Evolutionary conservation across 495 filamentous ascomycete genomes (phyloP), one percentile per base, ranked within the genome.

Genomic region (Neurospora sp.): DNA sequence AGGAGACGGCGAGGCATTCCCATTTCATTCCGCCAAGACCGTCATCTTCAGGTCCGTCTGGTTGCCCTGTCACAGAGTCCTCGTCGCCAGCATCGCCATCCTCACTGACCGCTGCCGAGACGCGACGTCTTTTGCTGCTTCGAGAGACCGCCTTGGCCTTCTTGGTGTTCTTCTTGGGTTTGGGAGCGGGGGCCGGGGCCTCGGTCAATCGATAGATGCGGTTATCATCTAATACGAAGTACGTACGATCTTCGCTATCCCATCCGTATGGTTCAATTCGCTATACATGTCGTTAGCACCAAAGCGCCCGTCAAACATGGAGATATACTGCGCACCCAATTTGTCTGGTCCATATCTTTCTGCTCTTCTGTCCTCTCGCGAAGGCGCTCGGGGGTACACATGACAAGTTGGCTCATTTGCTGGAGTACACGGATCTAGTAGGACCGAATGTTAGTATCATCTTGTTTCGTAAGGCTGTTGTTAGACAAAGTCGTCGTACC

Each of bases 221-320:
- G 74, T 97, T 96, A 83, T 99, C 96, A 74, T 99, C 95, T 8
- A 99, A 87, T 14, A 97, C 91, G 76, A 92, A 96, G 80, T 97
- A 97, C 22, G 86, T 89, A 31, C 93, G 91, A 74, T 93, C 93
- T 61, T 97, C 83, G 22, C 86, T 84, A 81, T 99, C 96, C 86
- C 91, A 97, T 11, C 96, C 96, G 73, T 93, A 88, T 27, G 94
- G 92, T 76, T 98, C 94, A 72, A 99, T 93, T 76, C 96, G 91
- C 95, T 97, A 72, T 31, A 69, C n/a, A 76, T 74, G 82, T 78
- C 39, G 44, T 76, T 53, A 74, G 76, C 69, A 73, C 44, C n/a
- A 41, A 7, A 44, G 48, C 31, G 5, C 39, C 11, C 20, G 14
- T 41, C 5, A 40, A 39, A 65, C 31, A 42, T 38, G 14, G 27